Evolutionary conservation across 768 basidiomycete species (phyloP).

Genomic region (Lactarius deliciosus): DNA sequence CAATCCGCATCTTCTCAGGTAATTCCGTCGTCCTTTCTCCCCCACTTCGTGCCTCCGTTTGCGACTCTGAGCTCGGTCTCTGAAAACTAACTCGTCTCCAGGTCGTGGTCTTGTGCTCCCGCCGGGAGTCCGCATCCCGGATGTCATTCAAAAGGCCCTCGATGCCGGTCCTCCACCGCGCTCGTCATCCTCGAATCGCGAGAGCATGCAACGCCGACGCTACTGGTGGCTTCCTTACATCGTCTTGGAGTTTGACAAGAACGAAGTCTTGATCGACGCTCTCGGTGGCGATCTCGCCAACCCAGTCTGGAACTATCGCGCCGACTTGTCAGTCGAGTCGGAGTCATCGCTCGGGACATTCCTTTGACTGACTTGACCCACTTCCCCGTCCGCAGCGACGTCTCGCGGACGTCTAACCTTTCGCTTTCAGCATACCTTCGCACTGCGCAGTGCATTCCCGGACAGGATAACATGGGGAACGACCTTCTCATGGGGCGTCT

Average conservation of each 20-base stretch:
- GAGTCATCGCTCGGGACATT: constrained; percentile 12
- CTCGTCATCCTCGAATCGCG: constrained; percentile 63
- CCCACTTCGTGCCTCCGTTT: constrained; percentile 2
- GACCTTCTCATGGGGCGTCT: constrained; percentile 93
- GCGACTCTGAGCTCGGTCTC: not conserved
- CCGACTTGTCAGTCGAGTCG: constrained; percentile 82
- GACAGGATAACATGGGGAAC: constrained; percentile 95
- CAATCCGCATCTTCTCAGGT: constrained; percentile 95
- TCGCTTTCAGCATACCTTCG: constrained; percentile 90
- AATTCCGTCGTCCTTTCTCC: constrained; percentile 31
- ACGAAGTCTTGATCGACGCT: constrained; percentile 95
- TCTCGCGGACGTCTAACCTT: constrained; percentile 90
- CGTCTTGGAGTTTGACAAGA: constrained; percentile 97
- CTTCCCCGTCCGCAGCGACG: constrained; percentile 59
- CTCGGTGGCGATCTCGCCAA: constrained; percentile 88
- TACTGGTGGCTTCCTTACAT: constrained; percentile 96
- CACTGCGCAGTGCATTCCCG: constrained; percentile 66
- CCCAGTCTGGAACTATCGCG: constrained; percentile 95
- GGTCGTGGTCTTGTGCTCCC: constrained; percentile 83
- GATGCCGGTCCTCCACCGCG: constrained; percentile 55
- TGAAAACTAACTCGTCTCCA: constrained; percentile 30
- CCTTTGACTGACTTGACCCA: constrained; percentile 22
- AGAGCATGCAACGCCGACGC: constrained; percentile 89
- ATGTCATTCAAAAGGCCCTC: constrained; percentile 81
- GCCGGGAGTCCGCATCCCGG: constrained; percentile 75